Evolutionary conservation across 2,329 filamentous ascomycete species (phyloP).

Genomic region (Fusarium pseudonygamai): DNA sequence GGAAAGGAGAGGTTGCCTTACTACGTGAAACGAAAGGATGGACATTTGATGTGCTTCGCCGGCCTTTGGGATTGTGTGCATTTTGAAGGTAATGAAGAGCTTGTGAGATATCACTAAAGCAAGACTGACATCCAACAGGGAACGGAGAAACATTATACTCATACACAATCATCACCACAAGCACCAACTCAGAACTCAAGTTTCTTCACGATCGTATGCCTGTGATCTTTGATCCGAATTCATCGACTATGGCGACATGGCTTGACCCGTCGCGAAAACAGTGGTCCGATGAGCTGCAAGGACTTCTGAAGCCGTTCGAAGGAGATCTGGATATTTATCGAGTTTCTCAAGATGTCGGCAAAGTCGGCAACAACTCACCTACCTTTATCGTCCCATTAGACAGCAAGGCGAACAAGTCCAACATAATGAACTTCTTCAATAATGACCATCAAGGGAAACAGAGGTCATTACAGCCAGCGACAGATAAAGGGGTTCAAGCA

Average conservation of each 20-base stretch:
- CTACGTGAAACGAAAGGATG: conserved; percentile 83
- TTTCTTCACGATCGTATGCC: conserved; percentile 98
- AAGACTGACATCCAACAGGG: conserved; percentile 12
- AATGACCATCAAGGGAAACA: conserved; percentile 56
- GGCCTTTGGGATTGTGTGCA: conserved; percentile 91
- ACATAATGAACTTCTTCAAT: conserved; percentile 93
- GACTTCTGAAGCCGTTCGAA: conserved; percentile 78
- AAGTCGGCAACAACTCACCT: conserved; percentile 90
- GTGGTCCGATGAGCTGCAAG: conserved; percentile 84
- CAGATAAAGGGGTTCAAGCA: background rate
- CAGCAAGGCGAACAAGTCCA: conserved; percentile 88
- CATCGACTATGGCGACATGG: conserved; percentile 76
- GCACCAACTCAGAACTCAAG: conserved; percentile 80
- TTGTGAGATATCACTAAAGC: background rate
- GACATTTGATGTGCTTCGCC: conserved; percentile 85
- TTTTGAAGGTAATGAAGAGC: conserved; percentile 71
- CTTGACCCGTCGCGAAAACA: conserved; percentile 76
- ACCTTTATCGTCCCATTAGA: conserved; percentile 84
- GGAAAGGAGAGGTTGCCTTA: conserved; percentile 83
- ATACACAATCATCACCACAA: conserved; percentile 93
- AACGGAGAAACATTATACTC: conserved; percentile 77
- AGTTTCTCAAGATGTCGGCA: conserved; percentile 89
- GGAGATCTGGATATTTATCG: conserved; percentile 86
- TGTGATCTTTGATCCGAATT: conserved; percentile 83
- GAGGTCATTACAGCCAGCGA: conserved; percentile 35